These are phyloP conservation scores for Millerozyma acaciae DNA, from an alignment of 805 yeast genomes.

Conservation along the genomic window DNA sequence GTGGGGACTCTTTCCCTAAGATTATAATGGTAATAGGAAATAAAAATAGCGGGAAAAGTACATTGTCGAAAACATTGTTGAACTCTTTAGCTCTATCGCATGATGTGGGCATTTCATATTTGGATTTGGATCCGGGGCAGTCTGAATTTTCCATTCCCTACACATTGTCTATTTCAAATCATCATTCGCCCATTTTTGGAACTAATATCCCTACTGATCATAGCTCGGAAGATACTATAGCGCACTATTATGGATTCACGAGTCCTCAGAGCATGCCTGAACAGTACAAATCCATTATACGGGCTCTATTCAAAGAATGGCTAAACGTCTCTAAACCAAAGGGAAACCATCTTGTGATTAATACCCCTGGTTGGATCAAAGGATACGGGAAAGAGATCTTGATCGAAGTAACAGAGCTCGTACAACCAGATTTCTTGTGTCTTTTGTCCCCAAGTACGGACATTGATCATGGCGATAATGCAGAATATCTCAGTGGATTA, in stretches of 20 bases:
- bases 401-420: constrained; percentile 38
- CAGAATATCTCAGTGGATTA: constrained; percentile 25
- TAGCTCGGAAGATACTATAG: constrained; percentile 9
- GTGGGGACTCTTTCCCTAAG: constrained; percentile 11
- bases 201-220: constrained; percentile 20
- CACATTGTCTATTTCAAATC: constrained; percentile 52
- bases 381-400: constrained; percentile 76
- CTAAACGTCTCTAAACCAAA: constrained; percentile 12
- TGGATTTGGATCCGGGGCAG: constrained; percentile 90
- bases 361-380: constrained; percentile 89
- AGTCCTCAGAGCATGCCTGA: constrained; percentile 67
- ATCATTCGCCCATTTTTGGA: constrained; percentile 24
- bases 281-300: constrained; percentile 45
- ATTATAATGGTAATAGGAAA: constrained; percentile 51
- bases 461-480: constrained; percentile 18
- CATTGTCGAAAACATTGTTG: constrained; percentile 52
- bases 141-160: constrained; percentile 75
- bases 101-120: constrained; percentile 35
- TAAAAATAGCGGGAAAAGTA: constrained; percentile 82
- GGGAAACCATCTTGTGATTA: constrained; percentile 50
- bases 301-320: constrained; percentile 36
- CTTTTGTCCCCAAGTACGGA: constrained; percentile 37
- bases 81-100: constrained; percentile 41
- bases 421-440: constrained; percentile 55
- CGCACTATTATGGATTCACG: constrained; percentile 56